Conservation (phyloP, 345 rosid species). For the Dipteronia dyeriana region DNA sequence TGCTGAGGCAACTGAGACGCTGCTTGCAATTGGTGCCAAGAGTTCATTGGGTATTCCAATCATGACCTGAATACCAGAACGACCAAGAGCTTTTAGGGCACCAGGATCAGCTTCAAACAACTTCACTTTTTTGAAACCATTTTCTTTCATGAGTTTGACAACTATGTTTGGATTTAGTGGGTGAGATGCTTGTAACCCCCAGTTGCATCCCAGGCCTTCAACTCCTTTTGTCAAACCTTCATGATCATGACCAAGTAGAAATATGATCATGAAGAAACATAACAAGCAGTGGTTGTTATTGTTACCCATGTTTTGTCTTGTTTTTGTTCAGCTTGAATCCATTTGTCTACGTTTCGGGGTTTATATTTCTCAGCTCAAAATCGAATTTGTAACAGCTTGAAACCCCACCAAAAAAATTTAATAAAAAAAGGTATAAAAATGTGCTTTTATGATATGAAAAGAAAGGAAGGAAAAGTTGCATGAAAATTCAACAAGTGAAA, state of each 20-base stretch:
- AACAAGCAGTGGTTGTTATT: conserved; percentile 4
- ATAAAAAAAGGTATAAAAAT: conserved; percentile 6
- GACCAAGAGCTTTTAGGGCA: conserved; percentile 77
- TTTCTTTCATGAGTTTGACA: conserved; percentile 69
- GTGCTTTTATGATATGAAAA: conserved; percentile 32
- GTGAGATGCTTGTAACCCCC: conserved; percentile 75
- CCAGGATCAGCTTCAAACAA: conserved; percentile 86
- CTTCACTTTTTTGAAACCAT: conserved; percentile 86
- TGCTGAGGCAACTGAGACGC: conserved; percentile 50
- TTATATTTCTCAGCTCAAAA: conserved; percentile 2
- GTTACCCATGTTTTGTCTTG: conserved; percentile 31
- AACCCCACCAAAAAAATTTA: too few relatives aligned
- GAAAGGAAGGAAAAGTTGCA: conserved; percentile 46
- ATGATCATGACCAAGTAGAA: conserved; percentile 1
- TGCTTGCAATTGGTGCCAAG: conserved; percentile 58
- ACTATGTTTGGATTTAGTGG: conserved; percentile 63
- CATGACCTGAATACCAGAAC: conserved; percentile 88
- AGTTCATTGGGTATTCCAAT: conserved; percentile 91
- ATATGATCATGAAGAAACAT: conserved; percentile 28
- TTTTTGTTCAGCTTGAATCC: neutral
- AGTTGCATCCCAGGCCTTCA: conserved; percentile 69
- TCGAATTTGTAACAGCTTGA: conserved; percentile 8
- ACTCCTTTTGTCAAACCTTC: conserved; percentile 30
- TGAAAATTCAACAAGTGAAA: conserved; percentile 43
- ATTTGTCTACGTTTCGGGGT: neutral